Evolutionary conservation across 1,284 basidiomycete species (phyloP).

Genomic region (Somion occarium): DNA sequence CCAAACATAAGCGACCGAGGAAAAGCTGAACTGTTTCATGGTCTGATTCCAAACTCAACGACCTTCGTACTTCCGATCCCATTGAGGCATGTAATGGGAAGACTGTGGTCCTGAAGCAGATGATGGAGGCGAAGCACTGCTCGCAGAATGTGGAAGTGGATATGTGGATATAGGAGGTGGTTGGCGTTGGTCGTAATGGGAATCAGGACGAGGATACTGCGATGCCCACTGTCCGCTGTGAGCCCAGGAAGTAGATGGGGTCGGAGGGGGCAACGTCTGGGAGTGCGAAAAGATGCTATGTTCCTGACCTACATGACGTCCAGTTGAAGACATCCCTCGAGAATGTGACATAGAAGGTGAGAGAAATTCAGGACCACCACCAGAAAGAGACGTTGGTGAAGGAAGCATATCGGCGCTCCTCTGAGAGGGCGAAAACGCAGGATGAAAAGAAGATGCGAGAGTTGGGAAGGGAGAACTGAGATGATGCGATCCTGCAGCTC

Average conservation of each 20-base stretch:
- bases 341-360: constrained; percentile 9
- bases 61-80: constrained; percentile 18
- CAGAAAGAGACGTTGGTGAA: constrained; percentile 21
- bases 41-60: too few species aligned
- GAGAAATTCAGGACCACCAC: constrained; percentile 19
- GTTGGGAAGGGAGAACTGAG: constrained; percentile 26
- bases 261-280: constrained; percentile 7
- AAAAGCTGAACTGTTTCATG: too few species aligned
- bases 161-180: constrained; percentile 13
- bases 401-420: constrained; percentile 17
- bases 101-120: constrained; percentile 12
- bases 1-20: too few species aligned
- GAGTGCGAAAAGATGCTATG: constrained; percentile 11
- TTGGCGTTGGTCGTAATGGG: background rate
- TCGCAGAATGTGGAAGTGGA: constrained; percentile 10
- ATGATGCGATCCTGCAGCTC: constrained; percentile 18
- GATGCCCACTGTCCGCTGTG: constrained; percentile 8
- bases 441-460: constrained; percentile 40
- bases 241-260: constrained; percentile 7
- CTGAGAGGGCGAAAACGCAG: constrained; percentile 27
- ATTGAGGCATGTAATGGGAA: constrained; percentile 10
- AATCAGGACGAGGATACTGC: constrained; percentile 11
- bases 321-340: constrained; percentile 5
- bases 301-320: constrained; percentile 11
- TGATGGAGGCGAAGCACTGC: constrained; percentile 14